Evolutionary conservation across 208 protist genomes (phyloP).

Genomic region (Endotrypanum monterogeii): DNA sequence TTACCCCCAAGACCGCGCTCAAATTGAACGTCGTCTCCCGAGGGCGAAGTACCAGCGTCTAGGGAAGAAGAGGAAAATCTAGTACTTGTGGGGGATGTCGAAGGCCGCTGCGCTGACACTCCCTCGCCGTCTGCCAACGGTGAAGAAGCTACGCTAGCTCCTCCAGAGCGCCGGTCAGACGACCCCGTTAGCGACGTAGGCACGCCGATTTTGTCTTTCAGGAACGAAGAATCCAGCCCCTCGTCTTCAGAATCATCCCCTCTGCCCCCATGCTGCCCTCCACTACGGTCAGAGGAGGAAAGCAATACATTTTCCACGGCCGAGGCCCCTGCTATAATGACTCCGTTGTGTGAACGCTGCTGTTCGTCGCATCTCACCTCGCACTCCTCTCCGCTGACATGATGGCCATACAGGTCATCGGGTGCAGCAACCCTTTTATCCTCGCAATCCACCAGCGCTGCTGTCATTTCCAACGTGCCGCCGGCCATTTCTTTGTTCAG

Average conservation of each 20-base stretch:
- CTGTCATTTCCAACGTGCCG: not conserved
- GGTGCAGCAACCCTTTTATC: not conserved
- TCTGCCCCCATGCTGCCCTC: not conserved
- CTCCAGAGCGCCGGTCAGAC: not conserved
- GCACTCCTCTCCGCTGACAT: conserved; percentile 4
- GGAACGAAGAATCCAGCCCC: not conserved
- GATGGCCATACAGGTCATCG: not conserved
- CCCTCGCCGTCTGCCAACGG: not conserved
- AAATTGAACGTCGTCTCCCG: not conserved
- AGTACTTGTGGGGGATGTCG: not conserved
- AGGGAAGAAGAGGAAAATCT: not conserved
- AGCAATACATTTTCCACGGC: not conserved
- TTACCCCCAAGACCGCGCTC: not conserved
- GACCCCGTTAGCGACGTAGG: not conserved
- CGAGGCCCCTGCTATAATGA: not conserved
- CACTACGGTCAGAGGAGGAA: not conserved
- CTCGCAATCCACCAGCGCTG: not conserved
- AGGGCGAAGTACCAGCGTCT: not conserved
- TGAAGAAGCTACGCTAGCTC: not conserved
- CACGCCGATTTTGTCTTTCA: not conserved
- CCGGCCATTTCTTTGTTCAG: conserved; percentile 22
- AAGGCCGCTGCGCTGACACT: not conserved
- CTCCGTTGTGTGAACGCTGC: not conserved
- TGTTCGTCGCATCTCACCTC: not conserved
- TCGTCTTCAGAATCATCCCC: not conserved